Conservation (phyloP, 2,329 filamentous ascomycete species). For the Cladosporium oxysporum region DNA sequence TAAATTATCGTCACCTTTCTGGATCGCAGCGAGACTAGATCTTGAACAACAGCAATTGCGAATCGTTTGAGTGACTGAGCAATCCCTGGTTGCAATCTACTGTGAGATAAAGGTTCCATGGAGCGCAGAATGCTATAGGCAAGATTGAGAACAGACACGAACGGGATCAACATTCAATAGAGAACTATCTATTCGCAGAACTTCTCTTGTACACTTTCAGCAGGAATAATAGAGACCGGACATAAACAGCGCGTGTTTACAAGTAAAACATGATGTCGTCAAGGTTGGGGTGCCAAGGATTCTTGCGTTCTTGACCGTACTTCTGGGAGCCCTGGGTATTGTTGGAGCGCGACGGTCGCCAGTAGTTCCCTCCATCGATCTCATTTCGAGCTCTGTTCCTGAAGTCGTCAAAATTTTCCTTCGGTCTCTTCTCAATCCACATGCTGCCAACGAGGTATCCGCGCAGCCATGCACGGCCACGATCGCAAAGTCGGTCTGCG, state of each 20-base stretch:
- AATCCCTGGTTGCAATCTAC: background rate
- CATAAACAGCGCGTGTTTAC: background rate
- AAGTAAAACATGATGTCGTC: conserved; percentile 20
- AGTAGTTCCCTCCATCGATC: background rate
- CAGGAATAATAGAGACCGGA: background rate
- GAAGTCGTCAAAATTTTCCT: background rate
- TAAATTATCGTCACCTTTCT: background rate
- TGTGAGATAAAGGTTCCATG: no score
- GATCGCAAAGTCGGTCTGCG: conserved; percentile 42
- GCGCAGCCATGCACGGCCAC: conserved; percentile 30
- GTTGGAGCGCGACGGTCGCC: background rate
- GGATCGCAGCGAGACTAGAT: background rate
- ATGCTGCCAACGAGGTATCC: background rate
- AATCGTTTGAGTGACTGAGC: background rate
- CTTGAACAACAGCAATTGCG: background rate
- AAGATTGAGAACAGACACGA: background rate
- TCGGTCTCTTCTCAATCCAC: background rate
- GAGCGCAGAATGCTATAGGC: no score
- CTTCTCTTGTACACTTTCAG: background rate
- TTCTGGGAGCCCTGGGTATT: background rate
- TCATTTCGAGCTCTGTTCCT: background rate
- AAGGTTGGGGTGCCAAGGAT: conserved; percentile 19
- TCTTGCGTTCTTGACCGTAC: conserved; percentile 10
- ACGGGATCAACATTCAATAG: background rate
- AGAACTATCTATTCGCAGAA: background rate